Evolutionary conservation across 306 rosid genomes (phyloP), one percentile per base, ranked within the genome.

Genomic region (Mimosa bimucronata): DNA sequence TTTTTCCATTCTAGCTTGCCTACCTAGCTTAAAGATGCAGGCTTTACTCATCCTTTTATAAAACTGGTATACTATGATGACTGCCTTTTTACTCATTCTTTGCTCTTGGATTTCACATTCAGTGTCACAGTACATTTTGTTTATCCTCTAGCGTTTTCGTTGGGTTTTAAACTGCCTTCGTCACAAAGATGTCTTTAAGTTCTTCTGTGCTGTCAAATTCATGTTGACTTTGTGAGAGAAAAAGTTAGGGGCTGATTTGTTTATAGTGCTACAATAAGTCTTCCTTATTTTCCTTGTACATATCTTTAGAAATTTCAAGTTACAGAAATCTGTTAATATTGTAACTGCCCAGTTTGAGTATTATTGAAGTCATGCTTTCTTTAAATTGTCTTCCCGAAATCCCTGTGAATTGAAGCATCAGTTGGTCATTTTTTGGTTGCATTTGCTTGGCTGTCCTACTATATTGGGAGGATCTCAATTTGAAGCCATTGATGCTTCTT

Each of bases 251-350:
- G 38, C 6, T 65, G 8, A 13, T 7, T 68, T 67, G 14, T 40
- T 38, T 13, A 23, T 65, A 23, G 28, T 53, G n/a, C n/a, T 10
- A 31, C 57, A 52, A 15, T 66, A 12, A 25, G 21, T 15, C 5
- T 82, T 64, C 7, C 25, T 6, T 9, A 72, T 16, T 64, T 34
- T 38, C 40, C 48, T 34, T 13, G 23, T 14, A 26, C 73, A 66
- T 66, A 72, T 79, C 16, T 38, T 65, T 42, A 71, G 14, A 28
- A 45, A 38, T 73, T 57, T 29, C 50, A 78, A 73, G 46, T 53
- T 81, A 65, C 67, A 29, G 23, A 46, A 75, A 72, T n/a, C 78
- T 60, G 9, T 23, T 41, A 18, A 46, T 37, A 55, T 66, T 29
- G 42, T 53, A 18, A n/a, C 13, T 42, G 23, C 62, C 31, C 15